Conservation (phyloP, 306 rosid genomes). For the Oemleria cerasiformis region DNA sequence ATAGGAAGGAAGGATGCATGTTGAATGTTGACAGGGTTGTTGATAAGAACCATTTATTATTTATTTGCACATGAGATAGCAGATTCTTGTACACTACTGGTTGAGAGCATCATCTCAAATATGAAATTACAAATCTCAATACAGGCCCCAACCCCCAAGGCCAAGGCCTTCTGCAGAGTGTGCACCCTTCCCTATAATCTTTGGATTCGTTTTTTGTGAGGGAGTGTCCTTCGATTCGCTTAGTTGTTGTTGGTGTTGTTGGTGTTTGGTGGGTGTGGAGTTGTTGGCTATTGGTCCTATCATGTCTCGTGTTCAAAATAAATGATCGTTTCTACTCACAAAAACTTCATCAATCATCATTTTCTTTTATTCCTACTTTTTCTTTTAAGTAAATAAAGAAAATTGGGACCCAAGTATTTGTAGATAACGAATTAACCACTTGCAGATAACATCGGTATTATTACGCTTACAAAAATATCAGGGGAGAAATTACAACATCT, state of each 20-base stretch:
- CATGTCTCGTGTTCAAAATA: not conserved
- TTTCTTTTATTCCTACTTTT: no score
- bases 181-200: not conserved
- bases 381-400: no score
- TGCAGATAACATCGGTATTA: no score
- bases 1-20: not conserved
- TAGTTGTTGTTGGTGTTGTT: not conserved
- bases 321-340: no score
- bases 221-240: not conserved
- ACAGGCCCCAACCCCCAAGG: slow-evolving; percentile 14
- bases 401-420: no score
- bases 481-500: no score
- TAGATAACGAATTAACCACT: no score
- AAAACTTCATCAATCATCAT: no score
- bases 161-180: not conserved
- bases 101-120: not conserved
- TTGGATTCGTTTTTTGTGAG: not conserved
- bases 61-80: slow-evolving; percentile 36
- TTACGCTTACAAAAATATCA: no score
- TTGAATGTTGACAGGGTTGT: slow-evolving; percentile 8
- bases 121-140: not conserved
- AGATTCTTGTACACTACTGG: slow-evolving; percentile 18
- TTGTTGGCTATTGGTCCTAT: slow-evolving; percentile 6
- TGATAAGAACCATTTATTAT: slow-evolving; percentile 29
- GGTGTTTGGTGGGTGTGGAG: slow-evolving; percentile 8